Percentiles rank a stretch among this genome's conserved stretches.
Evolutionary conservation across 1,284 basidiomycete species (phyloP).

Genomic region (Rhodotorula mucilaginosa): DNA sequence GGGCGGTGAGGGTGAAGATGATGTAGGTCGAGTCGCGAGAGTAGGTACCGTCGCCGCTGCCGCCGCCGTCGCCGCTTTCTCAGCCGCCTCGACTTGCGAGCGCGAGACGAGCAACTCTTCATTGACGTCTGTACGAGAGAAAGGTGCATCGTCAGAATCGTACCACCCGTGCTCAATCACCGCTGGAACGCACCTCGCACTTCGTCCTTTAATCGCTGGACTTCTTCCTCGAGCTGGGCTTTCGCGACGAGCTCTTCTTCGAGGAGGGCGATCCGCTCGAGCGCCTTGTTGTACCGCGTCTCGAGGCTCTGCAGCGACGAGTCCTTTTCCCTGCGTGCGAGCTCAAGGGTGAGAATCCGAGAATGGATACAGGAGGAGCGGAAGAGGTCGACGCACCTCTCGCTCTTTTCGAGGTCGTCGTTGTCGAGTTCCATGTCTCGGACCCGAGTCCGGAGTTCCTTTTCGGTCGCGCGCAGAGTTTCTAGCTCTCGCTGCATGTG

Average conservation of each 20-base stretch:
- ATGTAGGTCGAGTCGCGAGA: too few relatives aligned
- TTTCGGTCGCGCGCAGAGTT: conserved; percentile 41
- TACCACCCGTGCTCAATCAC: too few relatives aligned
- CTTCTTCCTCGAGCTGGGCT: conserved; percentile 83
- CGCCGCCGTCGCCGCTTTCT: not conserved
- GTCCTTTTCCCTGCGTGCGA: conserved; percentile 37
- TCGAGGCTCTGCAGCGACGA: conserved; percentile 81
- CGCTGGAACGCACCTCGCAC: conserved; percentile 66
- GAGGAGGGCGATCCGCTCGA: conserved; percentile 94
- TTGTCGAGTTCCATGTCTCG: conserved; percentile 90
- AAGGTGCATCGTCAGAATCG: not conserved
- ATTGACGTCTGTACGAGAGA: conserved; percentile 14
- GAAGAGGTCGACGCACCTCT: conserved; percentile 25
- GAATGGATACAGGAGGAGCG: not conserved
- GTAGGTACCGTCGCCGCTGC: not conserved
- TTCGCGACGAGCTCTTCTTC: conserved; percentile 96
- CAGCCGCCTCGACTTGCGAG: not conserved
- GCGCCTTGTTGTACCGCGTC: conserved; percentile 67
- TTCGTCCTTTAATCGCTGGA: conserved; percentile 88
- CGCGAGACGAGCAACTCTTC: conserved; percentile 34
- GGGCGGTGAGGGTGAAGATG: too few relatives aligned
- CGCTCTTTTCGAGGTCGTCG: conserved; percentile 73
- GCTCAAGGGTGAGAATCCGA: not conserved
- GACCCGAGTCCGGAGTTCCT: conserved; percentile 34
- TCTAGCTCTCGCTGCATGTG: conserved; percentile 87